Evolutionary conservation across 805 yeast species (phyloP).

Genomic region (Saccharomycopsis malanga): DNA sequence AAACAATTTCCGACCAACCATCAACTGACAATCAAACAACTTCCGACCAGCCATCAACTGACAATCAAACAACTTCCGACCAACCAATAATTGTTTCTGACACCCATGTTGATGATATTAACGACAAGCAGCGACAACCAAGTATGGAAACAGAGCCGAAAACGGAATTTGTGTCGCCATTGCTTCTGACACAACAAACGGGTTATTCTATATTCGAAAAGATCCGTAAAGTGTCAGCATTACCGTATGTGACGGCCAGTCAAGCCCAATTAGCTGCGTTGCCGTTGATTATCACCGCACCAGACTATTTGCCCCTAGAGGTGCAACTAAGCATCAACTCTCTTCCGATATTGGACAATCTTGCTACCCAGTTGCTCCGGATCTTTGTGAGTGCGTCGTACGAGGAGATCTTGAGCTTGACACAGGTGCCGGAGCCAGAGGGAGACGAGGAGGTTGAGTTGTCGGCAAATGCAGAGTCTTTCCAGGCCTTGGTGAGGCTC

Average conservation of each 20-base stretch:
- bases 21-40: no score
- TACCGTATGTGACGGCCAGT: slow-evolving; percentile 22
- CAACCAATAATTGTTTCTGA: no score
- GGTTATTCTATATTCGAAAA: slow-evolving; percentile 1
- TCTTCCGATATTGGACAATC: slow-evolving; percentile 70
- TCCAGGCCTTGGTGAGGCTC: slow-evolving; percentile 19
- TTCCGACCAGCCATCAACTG: no score
- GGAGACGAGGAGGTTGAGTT: slow-evolving; percentile 25
- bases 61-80: no score
- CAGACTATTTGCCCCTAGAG: slow-evolving; percentile 49
- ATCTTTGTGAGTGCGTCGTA: slow-evolving; percentile 43
- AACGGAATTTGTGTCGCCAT: no score
- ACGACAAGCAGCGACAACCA: no score
- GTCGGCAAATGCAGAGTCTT: slow-evolving; percentile 18
- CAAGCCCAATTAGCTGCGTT: slow-evolving; percentile 52
- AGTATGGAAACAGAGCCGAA: no score
- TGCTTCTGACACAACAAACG: no score
- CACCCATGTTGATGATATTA: no score
- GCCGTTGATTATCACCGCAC: slow-evolving; percentile 52
- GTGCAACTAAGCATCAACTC: slow-evolving; percentile 60
- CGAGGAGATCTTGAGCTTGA: slow-evolving; percentile 60
- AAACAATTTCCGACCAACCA: no score
- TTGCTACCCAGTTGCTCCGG: slow-evolving; percentile 73
- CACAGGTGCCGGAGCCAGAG: slow-evolving; percentile 49
- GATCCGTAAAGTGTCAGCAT: neutral